Evolutionary conservation across 2,329 filamentous ascomycete genomes (phyloP), one percentile per base, ranked within the genome.

Genomic region (Penicillium corylophilum): DNA sequence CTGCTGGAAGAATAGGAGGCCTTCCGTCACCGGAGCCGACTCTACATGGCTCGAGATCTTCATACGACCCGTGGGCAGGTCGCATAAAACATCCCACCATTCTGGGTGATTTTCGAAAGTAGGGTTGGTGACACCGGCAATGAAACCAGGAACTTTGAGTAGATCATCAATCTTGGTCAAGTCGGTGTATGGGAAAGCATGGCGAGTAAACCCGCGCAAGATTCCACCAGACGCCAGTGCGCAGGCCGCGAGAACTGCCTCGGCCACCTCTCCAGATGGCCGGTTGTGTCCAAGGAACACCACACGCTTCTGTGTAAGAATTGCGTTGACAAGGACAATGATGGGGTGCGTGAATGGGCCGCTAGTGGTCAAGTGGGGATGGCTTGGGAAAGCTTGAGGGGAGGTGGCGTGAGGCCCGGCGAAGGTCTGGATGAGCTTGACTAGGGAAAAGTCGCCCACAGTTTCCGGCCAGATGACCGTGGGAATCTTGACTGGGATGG

Each of bases 51-150:
- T 90, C 65, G 90, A 95, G 65, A 99, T 97, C 73, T 94, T 95
- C 79, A 99, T 91, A 39, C 92, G 86, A 9, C 94, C 94, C 1
- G 87, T 93, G 0, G 92, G 88, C 38, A 99, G 78, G 71, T 99
- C 94, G 71, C 94, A 99, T 12, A 99, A 80, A 9, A 99, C 75
- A 72, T 99, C 94, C 94, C 94, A 99, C 94, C 94, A 99, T 69
- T 96, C 92, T 0, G 89, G 89, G 65, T 97, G 93, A 65, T 91
- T 85, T 55, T 93, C 91, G 69, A 99, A 99, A 0, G 91, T 93
- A 5, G 94, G 94, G 67, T 99, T 99, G 1, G 93, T 99, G 36
- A 99, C 94, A 51, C 94, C 94, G 2, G 94, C 94, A 63, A 99
- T 96, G 72, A 99, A 99, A 2, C 94, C 94, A 6, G 94, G 93